Conservation (phyloP, 768 basidiomycete species). For the Mycena metata region DNA sequence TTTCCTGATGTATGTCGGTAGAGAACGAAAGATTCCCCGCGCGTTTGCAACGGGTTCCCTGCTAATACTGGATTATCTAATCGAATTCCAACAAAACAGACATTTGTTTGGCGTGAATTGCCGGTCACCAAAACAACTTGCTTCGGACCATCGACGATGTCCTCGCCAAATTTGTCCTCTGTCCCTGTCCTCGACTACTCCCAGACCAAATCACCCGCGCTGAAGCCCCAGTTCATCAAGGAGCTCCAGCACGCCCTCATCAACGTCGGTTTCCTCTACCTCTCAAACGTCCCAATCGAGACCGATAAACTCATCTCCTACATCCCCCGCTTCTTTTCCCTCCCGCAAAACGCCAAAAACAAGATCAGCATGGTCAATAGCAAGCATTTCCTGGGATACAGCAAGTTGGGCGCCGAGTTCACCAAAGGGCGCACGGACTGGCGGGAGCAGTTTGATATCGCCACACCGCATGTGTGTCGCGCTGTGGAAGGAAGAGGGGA, state of each 20-base stretch:
- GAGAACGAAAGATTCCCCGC: too few species aligned
- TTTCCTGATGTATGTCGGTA: too few species aligned
- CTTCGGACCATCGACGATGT: too few species aligned
- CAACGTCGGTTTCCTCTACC: slow-evolving; percentile 87
- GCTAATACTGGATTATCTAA: too few species aligned
- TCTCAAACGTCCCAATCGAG: slow-evolving; percentile 74
- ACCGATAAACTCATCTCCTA: slow-evolving; percentile 67
- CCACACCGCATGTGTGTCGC: slow-evolving; percentile 70
- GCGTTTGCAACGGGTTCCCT: too few species aligned
- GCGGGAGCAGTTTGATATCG: slow-evolving; percentile 88
- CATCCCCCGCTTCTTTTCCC: slow-evolving; percentile 78
- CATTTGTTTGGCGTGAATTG: too few species aligned
- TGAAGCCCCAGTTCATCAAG: slow-evolving; percentile 67
- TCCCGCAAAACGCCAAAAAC: slow-evolving; percentile 77
- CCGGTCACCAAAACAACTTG: too few species aligned
- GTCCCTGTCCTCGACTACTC: slow-evolving; percentile 81
- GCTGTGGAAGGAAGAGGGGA: slow-evolving; percentile 65
- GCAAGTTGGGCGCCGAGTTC: slow-evolving; percentile 76
- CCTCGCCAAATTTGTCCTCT: slow-evolving; percentile 77
- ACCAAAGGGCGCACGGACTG: slow-evolving; percentile 81
- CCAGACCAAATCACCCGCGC: slow-evolving; percentile 55
- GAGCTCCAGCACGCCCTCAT: slow-evolving; percentile 80
- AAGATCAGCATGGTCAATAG: slow-evolving; percentile 79
- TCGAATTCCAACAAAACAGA: too few species aligned
- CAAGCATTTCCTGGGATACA: slow-evolving; percentile 85